These are phyloP conservation scores for Aspergillus tubingensis DNA, from an alignment of 2,329 filamentous ascomycete species.

Conservation along the genomic window DNA sequence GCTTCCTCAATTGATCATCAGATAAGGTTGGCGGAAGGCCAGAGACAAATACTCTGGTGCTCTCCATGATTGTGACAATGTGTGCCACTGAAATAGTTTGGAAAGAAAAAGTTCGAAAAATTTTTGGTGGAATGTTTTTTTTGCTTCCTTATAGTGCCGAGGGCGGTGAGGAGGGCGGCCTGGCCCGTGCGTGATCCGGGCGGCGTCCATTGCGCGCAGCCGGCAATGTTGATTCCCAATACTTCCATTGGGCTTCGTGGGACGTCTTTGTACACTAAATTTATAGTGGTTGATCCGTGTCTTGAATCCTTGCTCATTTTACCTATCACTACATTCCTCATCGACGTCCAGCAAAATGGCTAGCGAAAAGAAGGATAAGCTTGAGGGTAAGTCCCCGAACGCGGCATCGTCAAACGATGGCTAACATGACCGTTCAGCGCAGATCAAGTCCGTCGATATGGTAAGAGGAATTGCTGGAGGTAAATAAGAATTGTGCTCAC, in stretches of 20 bases:
- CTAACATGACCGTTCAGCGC: conserved; percentile 60
- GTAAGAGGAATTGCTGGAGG: conserved; percentile 54
- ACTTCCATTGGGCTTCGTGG: conserved; percentile 2
- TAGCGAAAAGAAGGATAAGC: conserved; percentile 67
- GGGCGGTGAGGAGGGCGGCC: conserved; percentile 35
- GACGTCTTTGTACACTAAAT: background rate
- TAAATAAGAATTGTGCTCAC: conserved; percentile 19
- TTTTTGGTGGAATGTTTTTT: conserved; percentile 27
- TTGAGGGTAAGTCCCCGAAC: conserved; percentile 63
- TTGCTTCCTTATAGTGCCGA: conserved; percentile 31
- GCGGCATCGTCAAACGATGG: conserved; percentile 3
- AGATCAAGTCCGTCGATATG: conserved; percentile 99
- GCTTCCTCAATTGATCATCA: conserved; percentile 81
- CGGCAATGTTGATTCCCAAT: conserved; percentile 10
- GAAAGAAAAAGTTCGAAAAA: conserved; percentile 17
- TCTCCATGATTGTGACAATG: conserved; percentile 60
- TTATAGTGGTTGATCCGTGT: background rate
- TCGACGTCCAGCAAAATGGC: conserved; percentile 36
- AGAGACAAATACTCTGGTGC: conserved; percentile 71
- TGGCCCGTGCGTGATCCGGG: conserved; percentile 29
- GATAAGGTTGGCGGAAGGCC: conserved; percentile 82
- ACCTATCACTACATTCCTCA: background rate
- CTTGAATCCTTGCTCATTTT: background rate
- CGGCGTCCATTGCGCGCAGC: conserved; percentile 15
- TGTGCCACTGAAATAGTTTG: background rate